Base-by-base conservation (phyloP, 768 basidiomycete genomes). In the Tulasnella sp. region DNA sequence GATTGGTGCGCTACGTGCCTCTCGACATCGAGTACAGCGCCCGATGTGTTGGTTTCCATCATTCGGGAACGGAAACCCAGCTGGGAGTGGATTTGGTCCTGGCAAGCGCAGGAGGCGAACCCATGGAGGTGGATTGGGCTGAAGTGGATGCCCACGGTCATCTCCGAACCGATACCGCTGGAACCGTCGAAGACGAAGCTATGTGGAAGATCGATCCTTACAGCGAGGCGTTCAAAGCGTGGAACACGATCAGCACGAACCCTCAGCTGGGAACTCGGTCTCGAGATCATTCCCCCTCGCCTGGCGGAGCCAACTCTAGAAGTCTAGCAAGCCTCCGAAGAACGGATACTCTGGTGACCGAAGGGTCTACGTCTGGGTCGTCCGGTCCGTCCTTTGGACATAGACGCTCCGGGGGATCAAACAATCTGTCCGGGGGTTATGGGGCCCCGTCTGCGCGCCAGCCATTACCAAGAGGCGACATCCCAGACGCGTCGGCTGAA, bases 1-100 rank as follows among this genome's bases (percentile, higher is more conserved):
- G 68, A 18, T 48, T 39, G 36, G 56, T 56, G 19, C 48, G 62
- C n/a, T 62, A 42, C 21, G 68, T 79, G 14, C 78, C 73, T 12
- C 68, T 79, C n/a, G 78, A 71, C 36, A 39, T 79, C 27, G 78
- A 79, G 19, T 79, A 73, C 40, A 38, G 27, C 27, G 78, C 71
- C 18, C 78, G 78, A 18, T 79, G 78, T 40, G 68, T 73, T 38
- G 78, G 78, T 18, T 44, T 79, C 21, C 44, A 42, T 40, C 78
- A 79, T 73, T 40, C 78, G 16, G 78, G 78, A 5, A 71, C 71
- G 21, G 78, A 71, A 14, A 79, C 78, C 2, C 68, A 72, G 34
- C 36, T 79, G 12, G 78, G 68, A 9, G 27, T 79, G 19, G 78
- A 79, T 3, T 18, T 79, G 40, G 40, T 27, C 7, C 34, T 44